Evolutionary conservation across 1,139 yeast genomes (phyloP).

Genomic region (Lodderomyces oxycetoniae): DNA sequence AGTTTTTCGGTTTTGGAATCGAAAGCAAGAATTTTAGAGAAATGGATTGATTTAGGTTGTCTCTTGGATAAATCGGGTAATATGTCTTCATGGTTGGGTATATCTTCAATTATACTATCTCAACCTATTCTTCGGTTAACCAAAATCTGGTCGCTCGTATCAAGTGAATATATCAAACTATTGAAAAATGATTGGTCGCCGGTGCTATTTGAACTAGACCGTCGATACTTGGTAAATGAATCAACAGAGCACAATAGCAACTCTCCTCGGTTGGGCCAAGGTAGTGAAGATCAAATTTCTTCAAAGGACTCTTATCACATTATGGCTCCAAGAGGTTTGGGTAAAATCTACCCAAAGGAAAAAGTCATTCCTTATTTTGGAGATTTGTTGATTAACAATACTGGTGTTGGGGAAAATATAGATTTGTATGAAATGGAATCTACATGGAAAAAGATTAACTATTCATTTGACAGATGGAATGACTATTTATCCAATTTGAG

Average conservation of each 20-base stretch:
- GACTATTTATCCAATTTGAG: constrained; percentile 48
- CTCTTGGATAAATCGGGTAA: constrained; percentile 77
- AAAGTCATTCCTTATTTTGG: constrained; percentile 90
- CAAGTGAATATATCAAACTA: constrained; percentile 54
- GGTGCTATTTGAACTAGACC: constrained; percentile 81
- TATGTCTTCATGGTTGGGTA: constrained; percentile 93
- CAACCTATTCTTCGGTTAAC: constrained; percentile 73
- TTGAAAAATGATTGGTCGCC: constrained; percentile 90
- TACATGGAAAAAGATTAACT: constrained; percentile 62
- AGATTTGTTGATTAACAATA: constrained; percentile 51
- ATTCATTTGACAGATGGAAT: constrained; percentile 80
- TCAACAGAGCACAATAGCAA: constrained; percentile 11
- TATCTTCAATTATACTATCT: constrained; percentile 79
- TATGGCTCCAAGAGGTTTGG: constrained; percentile 86
- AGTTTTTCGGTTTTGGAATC: constrained; percentile 27
- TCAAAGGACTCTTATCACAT: constrained; percentile 59
- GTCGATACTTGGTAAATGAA: constrained; percentile 57
- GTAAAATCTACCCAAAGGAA: constrained; percentile 69
- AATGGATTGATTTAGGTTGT: constrained; percentile 87
- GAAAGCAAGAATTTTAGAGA: constrained; percentile 66
- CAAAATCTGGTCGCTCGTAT: constrained; percentile 73
- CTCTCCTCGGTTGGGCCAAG: constrained; percentile 7
- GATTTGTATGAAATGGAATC: constrained; percentile 58
- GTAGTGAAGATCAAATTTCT: constrained; percentile 8
- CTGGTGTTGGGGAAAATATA: constrained; percentile 18